Evolutionary conservation across 352 stramenopile species (phyloP).

Genomic region (Globisporangium nunn): DNA sequence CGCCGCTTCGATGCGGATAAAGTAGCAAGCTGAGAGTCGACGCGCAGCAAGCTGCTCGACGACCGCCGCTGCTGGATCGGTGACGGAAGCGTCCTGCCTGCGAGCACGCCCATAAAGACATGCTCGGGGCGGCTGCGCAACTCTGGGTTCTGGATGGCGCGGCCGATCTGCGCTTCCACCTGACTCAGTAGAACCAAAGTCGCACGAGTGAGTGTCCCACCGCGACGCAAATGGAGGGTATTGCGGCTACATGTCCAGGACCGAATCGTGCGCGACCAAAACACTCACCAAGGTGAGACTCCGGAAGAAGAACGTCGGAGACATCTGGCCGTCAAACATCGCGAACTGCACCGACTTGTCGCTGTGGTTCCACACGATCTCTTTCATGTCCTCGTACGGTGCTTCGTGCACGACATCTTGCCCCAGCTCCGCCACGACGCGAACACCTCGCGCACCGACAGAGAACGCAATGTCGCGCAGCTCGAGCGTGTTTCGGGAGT

Average conservation of each 20-base stretch:
- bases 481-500: background rate
- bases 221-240: no score
- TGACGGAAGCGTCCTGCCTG: conserved; percentile 48
- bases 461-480: conserved; percentile 37
- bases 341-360: conserved; percentile 48
- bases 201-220: background rate
- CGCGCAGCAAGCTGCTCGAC: conserved; percentile 10
- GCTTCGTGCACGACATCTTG: conserved; percentile 38
- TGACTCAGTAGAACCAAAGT: background rate
- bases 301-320: conserved; percentile 35
- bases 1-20: conserved; percentile 31
- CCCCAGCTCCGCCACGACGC: conserved; percentile 26
- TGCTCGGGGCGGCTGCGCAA: conserved; percentile 31
- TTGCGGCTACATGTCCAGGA: background rate
- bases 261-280: no score
- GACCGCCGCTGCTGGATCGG: conserved; percentile 58
- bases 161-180: conserved; percentile 38
- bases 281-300: conserved; percentile 21
- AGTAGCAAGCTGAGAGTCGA: conserved; percentile 5
- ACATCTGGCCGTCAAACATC: conserved; percentile 23
- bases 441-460: conserved; percentile 28
- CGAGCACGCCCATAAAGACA: conserved; percentile 59
- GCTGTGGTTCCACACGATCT: conserved; percentile 65
- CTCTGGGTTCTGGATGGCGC: conserved; percentile 19
- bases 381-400: conserved; percentile 30